These are phyloP conservation scores for Nitzschia sp. DNA, from an alignment of 108 stramenopile species.

Conservation along the genomic window DNA sequence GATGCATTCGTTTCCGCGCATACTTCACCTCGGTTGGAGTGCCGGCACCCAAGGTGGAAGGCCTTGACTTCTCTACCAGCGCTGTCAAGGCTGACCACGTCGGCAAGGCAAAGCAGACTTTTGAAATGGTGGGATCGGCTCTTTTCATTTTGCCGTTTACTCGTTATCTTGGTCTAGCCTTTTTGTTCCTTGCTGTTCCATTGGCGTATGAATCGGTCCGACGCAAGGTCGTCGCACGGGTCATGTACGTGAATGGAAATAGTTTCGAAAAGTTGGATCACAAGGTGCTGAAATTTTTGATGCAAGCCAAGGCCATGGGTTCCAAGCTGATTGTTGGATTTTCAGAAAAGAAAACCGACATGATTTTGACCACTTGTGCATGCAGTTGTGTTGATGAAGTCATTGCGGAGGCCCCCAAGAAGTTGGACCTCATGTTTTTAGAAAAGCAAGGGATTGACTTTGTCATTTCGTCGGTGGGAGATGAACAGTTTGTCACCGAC, in stretches of 20 bases:
- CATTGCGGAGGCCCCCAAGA: conserved; percentile 53
- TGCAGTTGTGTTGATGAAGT: conserved; percentile 46
- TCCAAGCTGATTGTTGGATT: conserved; percentile 55
- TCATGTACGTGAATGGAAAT: conserved; percentile 40
- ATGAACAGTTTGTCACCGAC: conserved; percentile 42
- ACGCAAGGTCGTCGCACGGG: conserved; percentile 51
- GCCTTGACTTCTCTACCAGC: conserved; percentile 52
- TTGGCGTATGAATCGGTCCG: conserved; percentile 61
- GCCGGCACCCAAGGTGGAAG: conserved; percentile 40
- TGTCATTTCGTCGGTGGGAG: conserved; percentile 27
- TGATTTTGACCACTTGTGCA: conserved; percentile 51
- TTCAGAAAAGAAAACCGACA: conserved; percentile 39
- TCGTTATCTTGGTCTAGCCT: conserved; percentile 31
- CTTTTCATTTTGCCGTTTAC: conserved; percentile 42
- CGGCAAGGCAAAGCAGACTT: conserved; percentile 61
- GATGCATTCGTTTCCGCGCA: conserved; percentile 49
- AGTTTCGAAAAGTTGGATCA: conserved; percentile 33
- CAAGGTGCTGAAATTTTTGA: conserved; percentile 51
- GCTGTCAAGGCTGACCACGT: conserved; percentile 59
- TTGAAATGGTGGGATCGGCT: conserved; percentile 63
- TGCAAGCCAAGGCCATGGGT: conserved; percentile 53
- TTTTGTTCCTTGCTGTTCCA: conserved; percentile 49
- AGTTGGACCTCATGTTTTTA: conserved; percentile 47
- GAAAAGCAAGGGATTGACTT: conserved; percentile 50
- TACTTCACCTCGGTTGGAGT: conserved; percentile 46